Conservation (phyloP, 2,329 filamentous ascomycete species). For the Aphanoascus verrucosus region DNA sequence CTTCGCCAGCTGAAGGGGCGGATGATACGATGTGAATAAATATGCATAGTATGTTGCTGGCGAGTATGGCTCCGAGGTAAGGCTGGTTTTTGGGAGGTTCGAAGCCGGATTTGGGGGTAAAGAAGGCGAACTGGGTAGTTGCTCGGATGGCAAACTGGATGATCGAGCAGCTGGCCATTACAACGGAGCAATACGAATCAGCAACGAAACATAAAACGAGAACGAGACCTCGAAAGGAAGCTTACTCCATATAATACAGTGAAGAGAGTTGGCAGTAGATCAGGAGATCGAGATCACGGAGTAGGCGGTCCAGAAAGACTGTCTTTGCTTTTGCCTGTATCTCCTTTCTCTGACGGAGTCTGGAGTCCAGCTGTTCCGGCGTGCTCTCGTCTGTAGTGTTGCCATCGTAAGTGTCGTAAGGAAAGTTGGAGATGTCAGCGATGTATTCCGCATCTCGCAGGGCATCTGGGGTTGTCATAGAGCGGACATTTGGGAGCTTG, state of each 20-base stretch:
- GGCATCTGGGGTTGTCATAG: slow-evolving; percentile 39
- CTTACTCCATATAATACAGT: slow-evolving; percentile 55
- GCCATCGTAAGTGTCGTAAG: slow-evolving; percentile 17
- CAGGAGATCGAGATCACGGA: slow-evolving; percentile 48
- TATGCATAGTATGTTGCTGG: slow-evolving; percentile 47
- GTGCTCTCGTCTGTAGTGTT: neutral
- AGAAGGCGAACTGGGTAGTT: slow-evolving; percentile 46
- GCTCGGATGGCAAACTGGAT: slow-evolving; percentile 46
- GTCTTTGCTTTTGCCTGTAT: slow-evolving; percentile 33
- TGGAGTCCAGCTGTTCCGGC: neutral
- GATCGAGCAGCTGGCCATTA: slow-evolving; percentile 43
- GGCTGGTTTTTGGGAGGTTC: slow-evolving; percentile 43
- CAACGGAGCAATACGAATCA: neutral
- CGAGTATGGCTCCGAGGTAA: slow-evolving; percentile 45
- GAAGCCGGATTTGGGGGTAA: slow-evolving; percentile 48
- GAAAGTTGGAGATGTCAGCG: slow-evolving; percentile 36
- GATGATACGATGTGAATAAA: slow-evolving; percentile 46
- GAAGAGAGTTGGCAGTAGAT: slow-evolving; percentile 52
- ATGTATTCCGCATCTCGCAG: slow-evolving; percentile 39
- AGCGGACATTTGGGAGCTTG: slow-evolving; percentile 27
- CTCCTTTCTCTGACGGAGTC: slow-evolving; percentile 20
- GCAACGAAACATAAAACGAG: neutral
- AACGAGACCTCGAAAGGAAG: neutral
- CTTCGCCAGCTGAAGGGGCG: slow-evolving; percentile 43
- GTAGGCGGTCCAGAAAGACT: slow-evolving; percentile 44